Evolutionary conservation across 2,329 filamentous ascomycete species (phyloP), one percentile per base, ranked within the genome.

Genomic region (Ophiocordyceps robertsii): DNA sequence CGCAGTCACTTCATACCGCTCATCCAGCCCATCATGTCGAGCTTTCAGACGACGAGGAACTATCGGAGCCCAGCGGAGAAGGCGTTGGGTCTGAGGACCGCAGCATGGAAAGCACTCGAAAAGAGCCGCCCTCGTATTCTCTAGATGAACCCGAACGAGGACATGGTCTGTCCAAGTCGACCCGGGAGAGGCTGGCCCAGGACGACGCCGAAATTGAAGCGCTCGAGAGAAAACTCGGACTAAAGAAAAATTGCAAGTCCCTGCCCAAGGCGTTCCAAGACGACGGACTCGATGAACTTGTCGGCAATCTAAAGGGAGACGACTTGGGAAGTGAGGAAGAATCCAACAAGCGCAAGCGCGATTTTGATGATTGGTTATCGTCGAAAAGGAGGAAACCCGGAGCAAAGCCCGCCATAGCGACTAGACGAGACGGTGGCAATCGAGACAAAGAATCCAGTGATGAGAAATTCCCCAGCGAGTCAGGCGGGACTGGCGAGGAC

Each of bases 171-270:
- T 41, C 56, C 14, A 52, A 47, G 29, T 41, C 46, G 2, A 42
- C 49, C 49, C 17, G 56, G 78, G n/a, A 76, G 72, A 54, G 73
- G 51, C 66, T 95, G 5, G 80, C 76, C 1, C 70, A 85, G 47
- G 90, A 98, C 45, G 88, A 96, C 54, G 84, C 80, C 2, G 87
- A 95, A 52, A 96, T 98, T 51, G 81, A 82, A 17, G 80, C 80
- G 3, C 67, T 95, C 29, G 92, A 98, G 64, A 88, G 82, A 59
- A 93, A 85, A 55, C 66, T 98, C 3, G 90, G 92, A 0, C 72
- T 95, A 30, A 80, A 73, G 49, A 85, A 81, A 56, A 77, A 78
- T 21, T 82, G 82, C 46, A 93, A 87, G 55, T 80, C 75, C 29
- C 61, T 86, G 6, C 80, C 81, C 0, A 82, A 84, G 49, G 70